These are phyloP conservation scores for Salix koriyanagi DNA, from an alignment of 345 rosid species.

Conservation along the genomic window DNA sequence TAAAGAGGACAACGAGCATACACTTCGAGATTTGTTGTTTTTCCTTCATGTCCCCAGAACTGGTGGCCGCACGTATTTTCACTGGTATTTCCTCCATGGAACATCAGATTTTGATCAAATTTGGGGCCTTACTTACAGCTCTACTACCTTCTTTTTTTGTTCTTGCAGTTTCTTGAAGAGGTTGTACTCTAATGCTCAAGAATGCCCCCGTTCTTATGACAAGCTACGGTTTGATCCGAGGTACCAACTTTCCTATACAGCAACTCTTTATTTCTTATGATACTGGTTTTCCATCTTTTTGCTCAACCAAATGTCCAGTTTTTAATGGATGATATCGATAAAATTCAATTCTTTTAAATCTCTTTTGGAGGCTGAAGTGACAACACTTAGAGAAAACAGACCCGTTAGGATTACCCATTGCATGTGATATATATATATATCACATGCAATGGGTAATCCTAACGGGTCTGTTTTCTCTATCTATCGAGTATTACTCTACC, in stretches of 20 bases:
- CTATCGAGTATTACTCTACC: background rate
- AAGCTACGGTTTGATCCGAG: conserved; percentile 88
- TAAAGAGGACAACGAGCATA: conserved; percentile 56
- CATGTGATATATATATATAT: no score
- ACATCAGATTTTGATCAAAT: background rate
- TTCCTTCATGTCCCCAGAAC: conserved; percentile 96
- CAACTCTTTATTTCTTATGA: background rate
- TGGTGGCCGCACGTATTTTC: conserved; percentile 90
- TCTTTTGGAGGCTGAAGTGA: background rate
- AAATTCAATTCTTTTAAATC: background rate
- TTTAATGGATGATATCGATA: background rate
- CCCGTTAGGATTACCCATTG: no score
- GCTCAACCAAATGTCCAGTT: background rate
- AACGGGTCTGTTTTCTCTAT: background rate
- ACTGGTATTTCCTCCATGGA: conserved; percentile 51
- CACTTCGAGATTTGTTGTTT: conserved; percentile 68
- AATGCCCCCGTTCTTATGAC: conserved; percentile 96
- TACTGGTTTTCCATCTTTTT: background rate
- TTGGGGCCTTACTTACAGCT: background rate
- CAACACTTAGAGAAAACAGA: background rate
- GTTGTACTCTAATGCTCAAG: conserved; percentile 56
- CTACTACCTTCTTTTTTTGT: conserved; percentile 11
- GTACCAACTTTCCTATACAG: conserved; percentile 26
- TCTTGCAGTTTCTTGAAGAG: conserved; percentile 78
- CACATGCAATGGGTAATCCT: background rate